Evolutionary conservation across 2,329 filamentous ascomycete species (phyloP).

Genomic region (Colletotrichum sojae): DNA sequence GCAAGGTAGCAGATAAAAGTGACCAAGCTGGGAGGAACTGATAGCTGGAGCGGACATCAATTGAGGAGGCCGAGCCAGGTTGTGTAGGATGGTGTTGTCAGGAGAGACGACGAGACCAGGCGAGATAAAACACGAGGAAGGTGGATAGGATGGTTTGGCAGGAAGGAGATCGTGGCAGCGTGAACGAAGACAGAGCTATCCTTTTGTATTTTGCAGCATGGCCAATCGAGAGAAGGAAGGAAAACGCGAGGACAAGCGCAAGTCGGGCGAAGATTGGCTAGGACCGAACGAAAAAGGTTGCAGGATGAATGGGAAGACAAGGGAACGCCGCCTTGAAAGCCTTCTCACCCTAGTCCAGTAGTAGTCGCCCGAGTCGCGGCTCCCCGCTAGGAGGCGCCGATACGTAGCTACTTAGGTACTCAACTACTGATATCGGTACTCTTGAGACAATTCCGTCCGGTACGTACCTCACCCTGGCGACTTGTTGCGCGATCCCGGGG

Average conservation of each 20-base stretch:
- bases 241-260: slow-evolving; percentile 32
- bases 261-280: slow-evolving; percentile 35
- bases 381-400: no score
- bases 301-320: slow-evolving; percentile 37
- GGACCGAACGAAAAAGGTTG: slow-evolving; percentile 32
- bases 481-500: no score
- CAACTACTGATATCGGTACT: no score
- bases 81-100: slow-evolving; percentile 2
- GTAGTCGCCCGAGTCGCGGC: no score
- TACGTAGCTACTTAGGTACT: no score
- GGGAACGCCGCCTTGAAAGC: slow-evolving; percentile 39
- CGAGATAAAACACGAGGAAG: slow-evolving; percentile 11
- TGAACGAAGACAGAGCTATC: slow-evolving; percentile 31
- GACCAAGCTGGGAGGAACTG: no score
- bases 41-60: slow-evolving; percentile 8
- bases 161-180: not conserved
- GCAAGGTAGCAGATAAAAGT: not conserved
- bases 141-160: slow-evolving; percentile 28
- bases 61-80: not conserved
- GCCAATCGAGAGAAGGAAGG: slow-evolving; percentile 40
- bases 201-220: slow-evolving; percentile 32
- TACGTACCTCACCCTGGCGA: no score
- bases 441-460: no score
- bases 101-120: slow-evolving; percentile 7
- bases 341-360: slow-evolving; percentile 23